phyloP scores from a whole-genome alignment of 1,139 yeast genomes.

The Diutina rugosa region DNA sequence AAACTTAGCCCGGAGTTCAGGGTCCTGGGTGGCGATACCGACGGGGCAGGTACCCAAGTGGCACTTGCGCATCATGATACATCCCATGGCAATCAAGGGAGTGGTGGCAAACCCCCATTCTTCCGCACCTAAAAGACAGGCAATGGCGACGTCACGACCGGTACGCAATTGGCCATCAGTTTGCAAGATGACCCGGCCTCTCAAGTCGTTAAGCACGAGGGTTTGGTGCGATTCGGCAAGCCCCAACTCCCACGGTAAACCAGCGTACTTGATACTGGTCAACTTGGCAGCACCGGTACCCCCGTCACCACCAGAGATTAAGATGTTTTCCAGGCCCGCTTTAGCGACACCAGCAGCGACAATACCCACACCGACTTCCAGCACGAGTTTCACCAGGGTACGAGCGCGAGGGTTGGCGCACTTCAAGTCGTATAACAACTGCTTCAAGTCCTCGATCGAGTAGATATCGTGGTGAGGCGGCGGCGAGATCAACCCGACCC shows the following conservation, averaged over 20 bases:
- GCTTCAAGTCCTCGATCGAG: constrained; percentile 95
- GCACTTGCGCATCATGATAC: constrained; percentile 92
- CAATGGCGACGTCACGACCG: constrained; percentile 93
- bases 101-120: constrained; percentile 98
- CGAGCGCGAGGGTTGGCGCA: constrained; percentile 96
- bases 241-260: constrained; percentile 98
- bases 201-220: constrained; percentile 82
- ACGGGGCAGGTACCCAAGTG: constrained; percentile 93
- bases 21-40: constrained; percentile 98
- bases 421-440: constrained; percentile 89
- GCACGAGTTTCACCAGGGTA: constrained; percentile 89
- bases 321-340: constrained; percentile 94
- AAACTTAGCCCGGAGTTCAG: constrained; percentile 82
- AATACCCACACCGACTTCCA: constrained; percentile 98
- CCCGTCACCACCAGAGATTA: constrained; percentile 97
- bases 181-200: constrained; percentile 91
- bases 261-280: constrained; percentile 95
- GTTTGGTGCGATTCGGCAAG: constrained; percentile 98
- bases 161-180: constrained; percentile 97
- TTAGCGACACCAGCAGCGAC: constrained; percentile 99
- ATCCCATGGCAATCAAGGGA: constrained; percentile 94
- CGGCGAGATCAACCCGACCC: constrained; percentile 94
- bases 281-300: constrained; percentile 99
- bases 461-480: constrained; percentile 98
- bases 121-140: constrained; percentile 93